Evolutionary conservation across 345 rosid genomes (phyloP).

Genomic region (Nephelium lappaceum): DNA sequence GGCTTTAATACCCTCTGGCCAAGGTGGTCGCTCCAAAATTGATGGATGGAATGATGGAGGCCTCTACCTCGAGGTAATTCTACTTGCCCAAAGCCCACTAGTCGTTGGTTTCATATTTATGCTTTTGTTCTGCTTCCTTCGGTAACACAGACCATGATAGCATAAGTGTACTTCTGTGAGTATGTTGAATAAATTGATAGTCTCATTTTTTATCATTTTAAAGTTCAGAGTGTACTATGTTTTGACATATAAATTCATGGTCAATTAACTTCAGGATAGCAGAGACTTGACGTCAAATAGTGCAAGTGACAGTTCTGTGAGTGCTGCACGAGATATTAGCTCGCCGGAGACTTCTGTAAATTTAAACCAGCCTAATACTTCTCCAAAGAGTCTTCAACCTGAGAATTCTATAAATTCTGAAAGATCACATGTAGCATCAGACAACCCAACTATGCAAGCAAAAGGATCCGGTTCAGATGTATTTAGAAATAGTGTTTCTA

Average conservation of each 20-base stretch:
- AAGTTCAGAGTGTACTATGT: neutral
- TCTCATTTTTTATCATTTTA: slow-evolving; percentile 9
- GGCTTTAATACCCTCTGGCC: slow-evolving; percentile 71
- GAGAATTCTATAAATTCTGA: slow-evolving; percentile 71
- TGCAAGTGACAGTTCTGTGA: slow-evolving; percentile 82
- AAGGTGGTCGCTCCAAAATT: slow-evolving; percentile 89
- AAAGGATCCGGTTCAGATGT: slow-evolving; percentile 85
- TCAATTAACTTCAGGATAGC: slow-evolving; percentile 63
- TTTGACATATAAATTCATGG: slow-evolving; percentile 19
- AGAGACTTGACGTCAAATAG: slow-evolving; percentile 85
- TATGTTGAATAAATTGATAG: neutral
- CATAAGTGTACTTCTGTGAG: neutral
- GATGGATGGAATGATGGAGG: slow-evolving; percentile 95
- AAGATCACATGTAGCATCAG: slow-evolving; percentile 85
- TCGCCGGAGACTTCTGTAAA: slow-evolving; percentile 61
- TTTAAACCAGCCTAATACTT: slow-evolving; percentile 48
- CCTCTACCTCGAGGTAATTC: slow-evolving; percentile 76
- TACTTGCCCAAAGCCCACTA: slow-evolving; percentile 5
- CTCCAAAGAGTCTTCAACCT: slow-evolving; percentile 55
- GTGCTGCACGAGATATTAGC: slow-evolving; percentile 65
- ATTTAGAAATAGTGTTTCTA: slow-evolving; percentile 95
- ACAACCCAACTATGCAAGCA: slow-evolving; percentile 77
- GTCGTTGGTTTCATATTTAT: neutral
- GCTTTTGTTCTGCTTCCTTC: neutral
- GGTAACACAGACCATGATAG: neutral